Evolutionary conservation across 1,139 yeast species (phyloP).

Genomic region (Wickerhamiella infanticola): DNA sequence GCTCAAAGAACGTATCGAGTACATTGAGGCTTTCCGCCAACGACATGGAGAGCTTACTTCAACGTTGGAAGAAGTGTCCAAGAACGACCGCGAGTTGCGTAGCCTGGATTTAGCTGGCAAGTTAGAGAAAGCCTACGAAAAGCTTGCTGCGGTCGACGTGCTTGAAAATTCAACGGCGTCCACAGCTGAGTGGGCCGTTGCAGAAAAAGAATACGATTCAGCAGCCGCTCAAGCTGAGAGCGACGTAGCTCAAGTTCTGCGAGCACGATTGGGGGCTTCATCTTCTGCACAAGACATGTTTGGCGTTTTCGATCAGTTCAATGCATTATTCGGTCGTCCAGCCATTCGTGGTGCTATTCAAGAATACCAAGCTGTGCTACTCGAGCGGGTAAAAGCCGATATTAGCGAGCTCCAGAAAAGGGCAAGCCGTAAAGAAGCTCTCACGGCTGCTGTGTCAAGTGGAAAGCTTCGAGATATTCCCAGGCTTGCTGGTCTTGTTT

Average conservation of each 20-base stretch:
- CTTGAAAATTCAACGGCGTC: conserved; percentile 27
- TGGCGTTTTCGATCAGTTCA: conserved; percentile 33
- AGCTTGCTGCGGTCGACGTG: conserved; percentile 26
- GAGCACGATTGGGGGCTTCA: conserved; percentile 27
- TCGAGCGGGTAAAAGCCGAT: conserved; percentile 34
- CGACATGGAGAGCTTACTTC: conserved; percentile 38
- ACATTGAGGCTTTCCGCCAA: conserved; percentile 33
- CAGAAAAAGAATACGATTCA: conserved; percentile 29
- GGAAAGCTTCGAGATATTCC: conserved; percentile 28
- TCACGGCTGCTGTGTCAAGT: conserved; percentile 9
- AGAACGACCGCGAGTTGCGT: conserved; percentile 4
- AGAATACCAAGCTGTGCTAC: conserved; percentile 37
- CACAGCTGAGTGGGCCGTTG: conserved; percentile 26
- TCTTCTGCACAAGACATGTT: conserved; percentile 35
- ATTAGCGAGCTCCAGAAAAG: conserved; percentile 29
- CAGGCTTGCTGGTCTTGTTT: conserved; percentile 30
- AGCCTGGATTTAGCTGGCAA: conserved; percentile 24
- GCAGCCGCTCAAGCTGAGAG: conserved; percentile 33
- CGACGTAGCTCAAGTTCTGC: conserved; percentile 29
- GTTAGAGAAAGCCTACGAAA: conserved; percentile 29
- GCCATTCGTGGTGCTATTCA: conserved; percentile 38
- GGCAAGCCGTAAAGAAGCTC: conserved; percentile 11
- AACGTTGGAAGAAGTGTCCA: conserved; percentile 17
- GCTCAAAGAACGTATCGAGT: conserved; percentile 34
- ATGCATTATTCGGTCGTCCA: conserved; percentile 34